Evolutionary conservation across 2,329 filamentous ascomycete species (phyloP), one percentile per base, ranked within the genome.

Genomic region (Domatiomyces catenatus): DNA sequence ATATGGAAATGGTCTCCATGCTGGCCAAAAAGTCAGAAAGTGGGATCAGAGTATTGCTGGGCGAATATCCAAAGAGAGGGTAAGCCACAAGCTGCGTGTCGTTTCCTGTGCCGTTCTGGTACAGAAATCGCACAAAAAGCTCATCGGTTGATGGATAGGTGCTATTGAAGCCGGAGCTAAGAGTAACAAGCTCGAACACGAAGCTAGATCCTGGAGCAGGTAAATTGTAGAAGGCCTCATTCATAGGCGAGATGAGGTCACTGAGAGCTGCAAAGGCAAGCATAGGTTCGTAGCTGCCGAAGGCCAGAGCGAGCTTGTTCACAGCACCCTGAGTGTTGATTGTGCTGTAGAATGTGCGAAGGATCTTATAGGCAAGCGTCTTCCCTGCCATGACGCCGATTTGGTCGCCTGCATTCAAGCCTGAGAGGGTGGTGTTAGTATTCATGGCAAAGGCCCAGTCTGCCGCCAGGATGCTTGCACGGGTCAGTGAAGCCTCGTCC

Each of bases 91-190:
- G 66, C 1, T 58, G 57, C 26, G 61, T 60, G 19, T 62, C 54
- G 8, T 54, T 48, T 20, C 66, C 64, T 0, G 75, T 76, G 47
- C 74, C 75, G 57, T 81, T 80, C 57, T 73, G 74, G 63, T 76
- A 73, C 51, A 71, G 66, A 60, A 80, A 77, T 18, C 74, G 70
- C 26, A 80, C 71, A 62, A 65, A 75, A 42, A 81, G 67, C 19
- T 78, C 67, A 2, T 65, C 60, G 8, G 19, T n/a, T 20, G 19
- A 48, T 0, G 72, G 71, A 50, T 72, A 74, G 19, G 60, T 58
- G n/a, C 49, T 48, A 17, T 57, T 52, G 22, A 55, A 51, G 45
- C 66, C 63, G 36, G 57, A 59, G 10, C 64, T 63, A 44, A 66
- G 61, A 51, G 69, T 71, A 61, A 70, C 76, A 8, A 79, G 65